Conservation (phyloP, 139 green algal genomes). For the Micractinium conductrix region DNA sequence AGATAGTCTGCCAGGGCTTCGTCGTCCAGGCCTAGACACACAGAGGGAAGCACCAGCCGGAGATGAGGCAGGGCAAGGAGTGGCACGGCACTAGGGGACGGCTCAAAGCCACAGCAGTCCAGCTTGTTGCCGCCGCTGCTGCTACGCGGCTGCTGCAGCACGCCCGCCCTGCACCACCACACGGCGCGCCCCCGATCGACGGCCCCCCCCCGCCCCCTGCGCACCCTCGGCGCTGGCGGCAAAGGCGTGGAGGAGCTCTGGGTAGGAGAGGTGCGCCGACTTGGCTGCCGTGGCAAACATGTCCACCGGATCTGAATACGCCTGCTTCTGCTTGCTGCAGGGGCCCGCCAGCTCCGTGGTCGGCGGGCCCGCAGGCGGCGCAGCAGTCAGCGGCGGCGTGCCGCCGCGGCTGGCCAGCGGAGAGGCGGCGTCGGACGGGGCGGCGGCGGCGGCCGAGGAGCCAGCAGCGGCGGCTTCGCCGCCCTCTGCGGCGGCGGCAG, state of each 20-base stretch:
- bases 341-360: constrained; percentile 13
- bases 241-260: constrained; percentile 33
- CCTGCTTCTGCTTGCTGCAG: constrained; percentile 7
- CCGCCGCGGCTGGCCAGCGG: background rate
- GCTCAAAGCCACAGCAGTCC: too few relatives aligned
- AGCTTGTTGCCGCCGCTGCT: too few relatives aligned
- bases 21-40: constrained; percentile 30
- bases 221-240: constrained; percentile 26
- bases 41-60: too few relatives aligned
- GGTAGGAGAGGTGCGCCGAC: constrained; percentile 20
- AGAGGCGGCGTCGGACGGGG: too few relatives aligned
- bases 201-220: background rate
- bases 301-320: constrained; percentile 19
- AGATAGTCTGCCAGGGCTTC: constrained; percentile 27
- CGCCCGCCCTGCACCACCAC: too few relatives aligned
- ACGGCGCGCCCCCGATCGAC: too few relatives aligned
- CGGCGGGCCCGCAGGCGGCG: background rate
- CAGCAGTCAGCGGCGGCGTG: background rate
- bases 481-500: background rate
- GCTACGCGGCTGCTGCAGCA: too few relatives aligned
- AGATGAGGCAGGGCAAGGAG: too few relatives aligned
- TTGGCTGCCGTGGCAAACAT: constrained; percentile 34
- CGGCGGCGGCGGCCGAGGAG: too few relatives aligned
- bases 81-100: too few relatives aligned
- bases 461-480: background rate